Base-by-base conservation (phyloP, 495 filamentous ascomycete species). In the Penicillium alfredii region DNA sequence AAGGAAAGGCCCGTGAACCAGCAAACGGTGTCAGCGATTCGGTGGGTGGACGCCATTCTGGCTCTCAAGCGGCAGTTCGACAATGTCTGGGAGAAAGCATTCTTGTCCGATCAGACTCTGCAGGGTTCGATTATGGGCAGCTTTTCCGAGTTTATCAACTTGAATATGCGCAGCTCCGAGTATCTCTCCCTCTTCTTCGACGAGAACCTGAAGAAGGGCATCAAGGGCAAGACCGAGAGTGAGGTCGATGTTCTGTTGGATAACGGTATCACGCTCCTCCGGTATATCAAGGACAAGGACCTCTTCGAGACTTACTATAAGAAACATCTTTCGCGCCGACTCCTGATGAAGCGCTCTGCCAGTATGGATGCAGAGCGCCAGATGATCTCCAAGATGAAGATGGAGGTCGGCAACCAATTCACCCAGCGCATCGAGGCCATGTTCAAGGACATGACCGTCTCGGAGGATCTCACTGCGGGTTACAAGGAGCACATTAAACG, bases 301-400 rank as follows among this genome's bases (percentile, higher is more conserved):
- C 77, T 94, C 47, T 99, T 97, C 40, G 93, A 99, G 59, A 73
- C 84, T 2, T 97, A 99, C 62, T 97, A 97, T 66, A 96, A 97
- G 68, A 97, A 94, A 56, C 92, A 99, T 65, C 73, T 99, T 0
- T 87, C 84, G 20, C 77, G 82, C 35, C 76, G 93, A 9, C 63
- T 99, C 25, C 66, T 99, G 13, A 85, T 87, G 73, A 80, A 81
- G 46, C 88, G 88, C 33, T 86, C 88, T 1, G 76, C 88, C 38
- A 93, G 85, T 50, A 84, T 83, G 52, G 88, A 94, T 53, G 82
- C 82, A 1, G 92, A 99, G 63, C 85, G 89, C 52, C 82, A 90
- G 45, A 94, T 99, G 82, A 93, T 97, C 30, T 83, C 80, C 2
- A 81, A 90, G 40, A 93, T 99, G 86, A 95, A 94, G 66, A 73